These are phyloP conservation scores for Epichloe hybrida DNA, from an alignment of 2,329 filamentous ascomycete genomes.

Conservation along the genomic window DNA sequence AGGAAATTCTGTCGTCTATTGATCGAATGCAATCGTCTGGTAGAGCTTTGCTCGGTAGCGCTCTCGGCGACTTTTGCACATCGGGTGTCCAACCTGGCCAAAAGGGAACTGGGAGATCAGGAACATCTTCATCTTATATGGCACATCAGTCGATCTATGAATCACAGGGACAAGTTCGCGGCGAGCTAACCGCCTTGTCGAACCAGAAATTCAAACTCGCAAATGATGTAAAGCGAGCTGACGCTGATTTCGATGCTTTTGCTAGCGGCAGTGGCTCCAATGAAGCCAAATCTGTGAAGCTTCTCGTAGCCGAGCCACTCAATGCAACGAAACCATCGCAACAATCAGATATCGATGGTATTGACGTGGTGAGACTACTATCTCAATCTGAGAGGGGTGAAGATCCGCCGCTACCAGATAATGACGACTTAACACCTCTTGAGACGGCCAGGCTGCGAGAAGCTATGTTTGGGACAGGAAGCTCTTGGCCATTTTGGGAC, in stretches of 20 bases:
- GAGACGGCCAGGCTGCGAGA: slow-evolving; percentile 21
- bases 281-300: not conserved
- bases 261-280: not conserved
- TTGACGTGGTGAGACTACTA: slow-evolving; percentile 24
- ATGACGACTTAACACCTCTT: slow-evolving; percentile 13
- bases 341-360: slow-evolving; percentile 10
- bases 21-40: slow-evolving; percentile 2
- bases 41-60: not conserved
- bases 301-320: not conserved
- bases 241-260: not conserved
- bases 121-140: not conserved
- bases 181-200: not conserved
- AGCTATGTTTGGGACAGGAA: slow-evolving; percentile 22
- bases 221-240: not conserved
- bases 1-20: slow-evolving; percentile 2
- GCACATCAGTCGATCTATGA: not conserved
- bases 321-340: slow-evolving; percentile 9
- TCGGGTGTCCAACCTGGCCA: not conserved
- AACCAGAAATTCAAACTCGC: not conserved
- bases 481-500: slow-evolving; percentile 23
- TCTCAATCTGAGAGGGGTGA: slow-evolving; percentile 13
- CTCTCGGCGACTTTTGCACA: not conserved
- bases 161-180: not conserved
- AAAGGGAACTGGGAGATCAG: slow-evolving; percentile 8
- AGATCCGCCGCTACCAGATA: slow-evolving; percentile 10